Conservation (phyloP, 202 grass and related monocot species). For the Setaria viridis region DNA sequence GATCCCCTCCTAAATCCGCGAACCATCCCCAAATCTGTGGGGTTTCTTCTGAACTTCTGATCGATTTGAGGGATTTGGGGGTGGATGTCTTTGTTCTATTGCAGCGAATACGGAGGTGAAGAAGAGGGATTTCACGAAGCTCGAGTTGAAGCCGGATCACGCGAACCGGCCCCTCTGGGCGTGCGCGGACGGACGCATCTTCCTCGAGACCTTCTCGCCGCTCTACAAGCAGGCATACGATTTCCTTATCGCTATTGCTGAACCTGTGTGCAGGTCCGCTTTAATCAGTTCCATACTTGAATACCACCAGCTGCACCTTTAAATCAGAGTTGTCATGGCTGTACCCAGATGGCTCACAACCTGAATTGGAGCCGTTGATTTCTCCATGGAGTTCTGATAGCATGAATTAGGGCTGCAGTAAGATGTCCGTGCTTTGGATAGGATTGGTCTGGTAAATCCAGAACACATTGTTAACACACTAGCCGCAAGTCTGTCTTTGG, state of each 20-base stretch:
- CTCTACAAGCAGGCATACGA: slow-evolving; percentile 98
- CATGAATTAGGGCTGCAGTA: slow-evolving; percentile 9
- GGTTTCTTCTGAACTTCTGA: slow-evolving; percentile 19
- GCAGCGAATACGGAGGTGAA: slow-evolving; percentile 67
- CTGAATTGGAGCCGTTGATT: slow-evolving; percentile 6
- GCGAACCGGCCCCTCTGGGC: slow-evolving; percentile 85
- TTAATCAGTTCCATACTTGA: not conserved
- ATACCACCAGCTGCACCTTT: not conserved
- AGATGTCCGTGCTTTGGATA: not conserved
- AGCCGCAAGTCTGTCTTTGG: not conserved
- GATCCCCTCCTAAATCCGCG: slow-evolving; percentile 12
- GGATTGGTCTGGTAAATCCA: not conserved
- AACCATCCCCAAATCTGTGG: slow-evolving; percentile 24
- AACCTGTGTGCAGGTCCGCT: slow-evolving; percentile 84
- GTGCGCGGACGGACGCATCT: slow-evolving; percentile 87
- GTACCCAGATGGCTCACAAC: not conserved
- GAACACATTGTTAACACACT: not conserved
- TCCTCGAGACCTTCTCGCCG: slow-evolving; percentile 91
- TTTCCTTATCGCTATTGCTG: slow-evolving; percentile 97
- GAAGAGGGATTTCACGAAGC: slow-evolving; percentile 93
- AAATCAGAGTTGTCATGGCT: too few relatives aligned
- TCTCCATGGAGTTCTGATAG: not conserved
- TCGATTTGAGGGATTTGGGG: slow-evolving; percentile 15
- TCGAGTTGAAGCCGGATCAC: slow-evolving; percentile 89
- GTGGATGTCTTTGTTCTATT: slow-evolving; percentile 13